Evolutionary conservation across 495 filamentous ascomycete species (phyloP).

Genomic region (Neurospora hispaniola): DNA sequence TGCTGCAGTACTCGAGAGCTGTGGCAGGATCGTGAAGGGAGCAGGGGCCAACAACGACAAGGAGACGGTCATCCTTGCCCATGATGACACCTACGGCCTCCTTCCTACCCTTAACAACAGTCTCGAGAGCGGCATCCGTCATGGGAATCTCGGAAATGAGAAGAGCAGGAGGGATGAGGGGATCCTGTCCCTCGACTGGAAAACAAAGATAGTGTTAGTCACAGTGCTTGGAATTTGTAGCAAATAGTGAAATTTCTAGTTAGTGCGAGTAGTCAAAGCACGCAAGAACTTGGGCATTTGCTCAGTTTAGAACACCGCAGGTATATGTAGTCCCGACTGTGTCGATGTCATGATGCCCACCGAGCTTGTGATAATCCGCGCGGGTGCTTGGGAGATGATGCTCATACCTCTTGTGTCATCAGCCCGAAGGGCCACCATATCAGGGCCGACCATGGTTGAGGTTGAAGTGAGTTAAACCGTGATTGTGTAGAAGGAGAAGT

Average conservation of each 20-base stretch:
- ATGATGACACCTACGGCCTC: constrained; percentile 79
- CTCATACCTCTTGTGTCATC: constrained; percentile 39
- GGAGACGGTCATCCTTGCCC: constrained; percentile 67
- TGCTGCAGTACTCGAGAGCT: constrained; percentile 76
- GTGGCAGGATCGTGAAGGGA: constrained; percentile 89
- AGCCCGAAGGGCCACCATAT: constrained; percentile 35
- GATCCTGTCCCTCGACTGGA: constrained; percentile 87
- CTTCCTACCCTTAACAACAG: constrained; percentile 72
- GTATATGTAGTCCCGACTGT: not conserved
- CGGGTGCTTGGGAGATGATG: not conserved
- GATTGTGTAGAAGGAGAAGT: not conserved
- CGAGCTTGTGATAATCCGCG: not conserved
- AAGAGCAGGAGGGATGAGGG: constrained; percentile 80
- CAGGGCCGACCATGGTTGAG: constrained; percentile 31
- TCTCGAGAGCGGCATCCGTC: constrained; percentile 48
- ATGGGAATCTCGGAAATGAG: constrained; percentile 83
- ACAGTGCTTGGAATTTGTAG: constrained; percentile 1
- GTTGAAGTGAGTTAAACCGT: not conserved
- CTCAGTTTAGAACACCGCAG: not conserved
- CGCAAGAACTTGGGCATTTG: not conserved
- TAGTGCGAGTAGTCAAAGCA: not conserved
- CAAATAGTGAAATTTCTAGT: not conserved
- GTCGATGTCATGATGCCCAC: not conserved
- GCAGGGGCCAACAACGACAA: constrained; percentile 92
- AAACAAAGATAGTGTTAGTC: constrained; percentile 13